A percentile compares a stretch with the other conserved stretches of the same genome.
These are phyloP conservation scores for Epichloe sibirici DNA, from an alignment of 2,329 filamentous ascomycete species.

Conservation along the genomic window DNA sequence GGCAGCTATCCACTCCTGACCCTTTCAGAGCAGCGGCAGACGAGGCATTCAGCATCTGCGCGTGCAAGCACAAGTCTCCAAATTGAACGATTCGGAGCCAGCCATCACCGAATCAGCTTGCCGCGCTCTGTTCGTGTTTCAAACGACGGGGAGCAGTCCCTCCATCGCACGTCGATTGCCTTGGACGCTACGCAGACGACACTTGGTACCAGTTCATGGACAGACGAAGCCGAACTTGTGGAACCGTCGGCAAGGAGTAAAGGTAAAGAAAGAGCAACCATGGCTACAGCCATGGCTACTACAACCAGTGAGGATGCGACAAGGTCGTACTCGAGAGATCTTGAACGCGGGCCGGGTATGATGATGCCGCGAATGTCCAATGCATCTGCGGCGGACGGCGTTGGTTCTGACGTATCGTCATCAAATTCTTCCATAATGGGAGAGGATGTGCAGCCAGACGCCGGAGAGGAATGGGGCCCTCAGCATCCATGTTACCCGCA, in stretches of 20 bases:
- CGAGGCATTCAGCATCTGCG: slow-evolving; percentile 28
- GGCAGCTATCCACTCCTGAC: slow-evolving; percentile 40
- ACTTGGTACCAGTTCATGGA: neutral
- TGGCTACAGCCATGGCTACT: slow-evolving; percentile 22
- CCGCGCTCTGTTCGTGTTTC: slow-evolving; percentile 42
- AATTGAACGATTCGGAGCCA: slow-evolving; percentile 32
- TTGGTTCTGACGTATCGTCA: slow-evolving; percentile 43
- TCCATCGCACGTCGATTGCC: slow-evolving; percentile 15
- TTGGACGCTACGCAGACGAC: neutral
- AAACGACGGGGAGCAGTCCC: slow-evolving; percentile 35
- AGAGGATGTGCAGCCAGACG: slow-evolving; percentile 51
- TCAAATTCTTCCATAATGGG: slow-evolving; percentile 50
- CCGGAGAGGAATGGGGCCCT: slow-evolving; percentile 79
- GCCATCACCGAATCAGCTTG: slow-evolving; percentile 38
- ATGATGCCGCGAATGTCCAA: slow-evolving; percentile 34
- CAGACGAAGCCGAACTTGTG: neutral
- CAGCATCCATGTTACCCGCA: slow-evolving; percentile 92
- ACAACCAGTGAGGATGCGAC: slow-evolving; percentile 17
- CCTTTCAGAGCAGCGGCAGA: slow-evolving; percentile 36
- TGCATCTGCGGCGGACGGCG: slow-evolving; percentile 35
- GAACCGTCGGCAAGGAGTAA: slow-evolving; percentile 22
- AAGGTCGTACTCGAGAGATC: slow-evolving; percentile 34
- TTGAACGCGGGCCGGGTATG: slow-evolving; percentile 41
- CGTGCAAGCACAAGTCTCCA: slow-evolving; percentile 33
- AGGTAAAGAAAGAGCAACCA: slow-evolving; percentile 38